These are phyloP conservation scores for Venturia asperata DNA, from an alignment of 2,329 filamentous ascomycete species.

Conservation along the genomic window DNA sequence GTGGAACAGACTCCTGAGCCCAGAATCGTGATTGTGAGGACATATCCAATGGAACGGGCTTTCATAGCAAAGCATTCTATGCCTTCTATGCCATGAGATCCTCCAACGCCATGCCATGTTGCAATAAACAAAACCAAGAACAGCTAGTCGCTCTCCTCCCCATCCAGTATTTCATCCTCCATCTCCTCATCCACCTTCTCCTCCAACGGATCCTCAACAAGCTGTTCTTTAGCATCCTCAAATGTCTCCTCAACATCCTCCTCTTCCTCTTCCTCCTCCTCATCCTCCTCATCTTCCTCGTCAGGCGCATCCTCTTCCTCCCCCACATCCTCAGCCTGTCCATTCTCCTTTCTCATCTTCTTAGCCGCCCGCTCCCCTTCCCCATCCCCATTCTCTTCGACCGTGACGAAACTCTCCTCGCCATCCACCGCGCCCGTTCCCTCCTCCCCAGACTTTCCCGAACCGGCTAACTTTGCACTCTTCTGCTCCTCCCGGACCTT, in stretches of 20 bases:
- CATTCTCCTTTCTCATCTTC: constrained; percentile 30
- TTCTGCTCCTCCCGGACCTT: constrained; percentile 51
- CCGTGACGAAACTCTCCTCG: constrained; percentile 42
- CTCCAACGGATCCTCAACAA: constrained; percentile 18
- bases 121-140: neutral
- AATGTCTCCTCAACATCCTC: constrained; percentile 47
- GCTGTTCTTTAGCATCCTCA: constrained; percentile 34
- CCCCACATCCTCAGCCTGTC: constrained; percentile 32
- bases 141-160: constrained; percentile 18
- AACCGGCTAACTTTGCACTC: constrained; percentile 43
- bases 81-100: neutral
- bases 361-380: constrained; percentile 30
- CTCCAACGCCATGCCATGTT: neutral
- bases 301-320: constrained; percentile 34
- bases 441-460: constrained; percentile 22
- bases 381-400: constrained; percentile 44
- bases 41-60: neutral
- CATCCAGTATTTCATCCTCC: constrained; percentile 18
- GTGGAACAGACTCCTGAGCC: neutral
- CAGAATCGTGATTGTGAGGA: neutral
- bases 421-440: constrained; percentile 34
- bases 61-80: neutral
- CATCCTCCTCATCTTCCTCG: constrained; percentile 40
- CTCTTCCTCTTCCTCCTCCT: constrained; percentile 40
- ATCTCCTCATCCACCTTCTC: constrained; percentile 14